Base-by-base conservation (phyloP, 2,329 filamentous ascomycete genomes). In the Pestalotiopsis sp. region DNA sequence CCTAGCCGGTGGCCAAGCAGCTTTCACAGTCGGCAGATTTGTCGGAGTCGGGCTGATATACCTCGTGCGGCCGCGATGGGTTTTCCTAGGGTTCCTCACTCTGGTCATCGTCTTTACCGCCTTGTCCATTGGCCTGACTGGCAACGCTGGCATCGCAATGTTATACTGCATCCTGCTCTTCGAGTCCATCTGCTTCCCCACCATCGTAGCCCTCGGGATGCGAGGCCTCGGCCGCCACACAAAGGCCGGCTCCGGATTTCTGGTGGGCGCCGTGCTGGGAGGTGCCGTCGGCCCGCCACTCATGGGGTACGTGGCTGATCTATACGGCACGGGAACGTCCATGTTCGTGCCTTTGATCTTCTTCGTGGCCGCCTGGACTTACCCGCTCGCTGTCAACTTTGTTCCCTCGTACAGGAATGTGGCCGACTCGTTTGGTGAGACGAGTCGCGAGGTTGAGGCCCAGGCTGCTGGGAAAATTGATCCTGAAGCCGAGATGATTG, bases 21-120 rank as follows among this genome's bases (percentile, higher is more conserved):
- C 86, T 20, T 91, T 90, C 69, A 87, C 88, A 2, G 76, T 88
- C 17, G 88, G 88, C 59, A 84, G 88, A 4, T 90, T 91, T 77
- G 76, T 83, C 25, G 87, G 86, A 2, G 83, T 88, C 12, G 88
- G 90, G 84, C 86, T 85, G 72, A 83, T 84, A 71, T 78, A 76
- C 0, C 73, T 75, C 23, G 76, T 88, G 68, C 86, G 85, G 73
- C 88, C 88, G 1, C 83, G 88, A 55, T 84, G 81, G 74, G 83
- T 90, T 25, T 84, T 91, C 71, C 76, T 86, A 4, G 75, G 78
- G 9, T 90, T 87, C 77, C 82, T 90, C 68, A 81, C 78, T 0
- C 72, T 82, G 25, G 85, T 84, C 74, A 84, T 88, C 72, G 75
- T 90, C 68, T 90, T 90, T 78, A 80, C 85, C 65, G 80, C 86